Evolutionary conservation across 2,329 filamentous ascomycete genomes (phyloP), one percentile per base, ranked within the genome.

Genomic region (Monosporascus sp.): DNA sequence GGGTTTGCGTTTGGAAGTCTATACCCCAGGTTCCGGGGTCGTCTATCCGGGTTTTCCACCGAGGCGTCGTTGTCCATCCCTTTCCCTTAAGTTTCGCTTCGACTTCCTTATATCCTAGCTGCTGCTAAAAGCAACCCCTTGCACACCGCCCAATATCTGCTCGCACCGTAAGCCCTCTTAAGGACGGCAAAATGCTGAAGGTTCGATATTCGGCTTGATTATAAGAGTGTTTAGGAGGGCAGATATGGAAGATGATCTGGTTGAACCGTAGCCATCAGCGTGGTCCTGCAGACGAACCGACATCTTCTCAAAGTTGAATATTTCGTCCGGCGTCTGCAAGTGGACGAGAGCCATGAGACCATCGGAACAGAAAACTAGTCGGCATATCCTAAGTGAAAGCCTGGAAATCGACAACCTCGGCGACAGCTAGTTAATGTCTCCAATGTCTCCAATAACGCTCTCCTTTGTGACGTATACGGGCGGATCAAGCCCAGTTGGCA

Each of bases 301-400:
- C 20, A 94, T 77, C 53, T 83, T 82, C 52, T 89, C 85, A 47
- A 94, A 74, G 45, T 86, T 85, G 63, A 86, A 86, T 41, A 70
- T 77, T 47, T 82, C 76, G 24, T 81, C 77, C 39, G 82, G 76
- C 61, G 88, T 80, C 39, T 82, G 84, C 14, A 91, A 74, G 5
- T 87, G 90, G 1, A 86, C 83, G 47, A 95, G 76, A 22, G 89
- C 86, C 65, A 90, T 81, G 81, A 90, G 94, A 27, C 93, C 87
- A 66, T 93, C 88, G 50, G 89, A 81, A 81, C 50, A 91, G 72
- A 18, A 94, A 87, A 1, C 89, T 90, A 0, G 89, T 94, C 1
- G 89, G 89, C 89, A 94, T 93, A 64, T 95, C 89, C 89, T 89
- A 94, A 3, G 89, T 78, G 64, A 94, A 94, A 0, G 84, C 85